Evolutionary conservation across 352 stramenopile genomes (phyloP).

Genomic region (Pythium chondricola): DNA sequence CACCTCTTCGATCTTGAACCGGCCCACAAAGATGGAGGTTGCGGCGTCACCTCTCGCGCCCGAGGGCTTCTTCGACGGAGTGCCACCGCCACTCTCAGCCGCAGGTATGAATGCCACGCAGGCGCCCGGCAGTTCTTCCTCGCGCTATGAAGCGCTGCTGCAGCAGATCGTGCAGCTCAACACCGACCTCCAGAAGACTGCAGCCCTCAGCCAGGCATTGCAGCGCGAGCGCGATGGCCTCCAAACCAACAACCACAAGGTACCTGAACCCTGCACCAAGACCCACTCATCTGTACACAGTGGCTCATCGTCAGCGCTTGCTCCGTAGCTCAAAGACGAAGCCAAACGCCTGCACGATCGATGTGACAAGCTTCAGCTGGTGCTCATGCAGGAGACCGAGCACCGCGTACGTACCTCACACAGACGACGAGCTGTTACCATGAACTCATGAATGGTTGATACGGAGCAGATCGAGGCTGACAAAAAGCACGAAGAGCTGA

Average conservation of each 20-base stretch:
- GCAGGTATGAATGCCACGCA: neutral
- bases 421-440: neutral
- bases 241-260: conserved; percentile 55
- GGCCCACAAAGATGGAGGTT: neutral
- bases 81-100: neutral
- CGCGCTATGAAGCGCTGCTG: conserved; percentile 67
- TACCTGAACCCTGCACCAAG: conserved; percentile 1
- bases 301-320: no score
- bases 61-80: no score
- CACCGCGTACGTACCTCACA: conserved; percentile 42
- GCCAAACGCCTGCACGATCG: conserved; percentile 59
- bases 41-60: no score
- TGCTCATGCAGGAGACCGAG: conserved; percentile 78
- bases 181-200: conserved; percentile 78
- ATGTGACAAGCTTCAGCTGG: conserved; percentile 74
- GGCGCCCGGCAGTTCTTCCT: conserved; percentile 7
- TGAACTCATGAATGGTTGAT: no score
- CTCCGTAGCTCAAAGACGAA: conserved; percentile 53
- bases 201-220: conserved; percentile 69
- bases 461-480: conserved; percentile 81
- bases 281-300: neutral
- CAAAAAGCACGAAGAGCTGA: conserved; percentile 75
- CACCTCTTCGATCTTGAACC: no score
- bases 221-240: conserved; percentile 70
- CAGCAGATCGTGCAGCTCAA: conserved; percentile 83